These are phyloP conservation scores for Colletotrichum australisinense DNA, from an alignment of 2,329 filamentous ascomycete genomes.

Conservation along the genomic window DNA sequence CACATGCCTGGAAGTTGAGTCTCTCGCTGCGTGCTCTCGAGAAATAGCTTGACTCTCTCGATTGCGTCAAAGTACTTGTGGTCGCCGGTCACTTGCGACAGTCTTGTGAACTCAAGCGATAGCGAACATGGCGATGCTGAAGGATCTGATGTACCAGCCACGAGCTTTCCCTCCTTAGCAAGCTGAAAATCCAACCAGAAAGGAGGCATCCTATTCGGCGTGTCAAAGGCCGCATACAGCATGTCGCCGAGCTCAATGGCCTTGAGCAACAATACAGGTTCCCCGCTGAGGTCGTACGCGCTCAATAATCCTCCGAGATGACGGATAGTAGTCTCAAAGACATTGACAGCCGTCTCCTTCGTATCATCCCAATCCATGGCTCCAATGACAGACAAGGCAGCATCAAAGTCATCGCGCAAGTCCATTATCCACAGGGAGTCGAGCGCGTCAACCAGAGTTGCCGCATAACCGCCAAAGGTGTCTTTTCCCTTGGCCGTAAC, in stretches of 20 bases:
- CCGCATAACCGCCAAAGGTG: conserved; percentile 59
- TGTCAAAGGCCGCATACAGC: conserved; percentile 75
- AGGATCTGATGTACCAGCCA: conserved; percentile 46
- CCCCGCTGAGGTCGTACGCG: conserved; percentile 74
- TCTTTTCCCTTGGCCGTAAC: conserved; percentile 51
- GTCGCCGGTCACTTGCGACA: conserved; percentile 79
- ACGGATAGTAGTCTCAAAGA: conserved; percentile 79
- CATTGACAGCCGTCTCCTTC: conserved; percentile 56
- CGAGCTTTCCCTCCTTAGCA: conserved; percentile 16
- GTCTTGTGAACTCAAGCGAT: conserved; percentile 77
- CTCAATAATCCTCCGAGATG: conserved; percentile 77
- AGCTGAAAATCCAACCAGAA: conserved; percentile 33
- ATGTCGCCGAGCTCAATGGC: conserved; percentile 73
- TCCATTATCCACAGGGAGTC: conserved; percentile 68
- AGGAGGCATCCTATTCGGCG: conserved; percentile 73
- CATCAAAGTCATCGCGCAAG: conserved; percentile 60
- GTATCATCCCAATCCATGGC: conserved; percentile 65
- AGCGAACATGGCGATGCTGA: conserved; percentile 70
- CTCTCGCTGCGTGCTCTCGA: conserved; percentile 73
- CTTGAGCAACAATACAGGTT: conserved; percentile 67
- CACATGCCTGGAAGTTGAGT: conserved; percentile 80
- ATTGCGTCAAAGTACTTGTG: conserved; percentile 81
- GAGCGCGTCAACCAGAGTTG: conserved; percentile 57
- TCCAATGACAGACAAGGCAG: conserved; percentile 51
- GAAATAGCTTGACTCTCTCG: conserved; percentile 73